Evolutionary conservation across 352 stramenopile genomes (phyloP).

Genomic region (Globisporangium takayamanum): DNA sequence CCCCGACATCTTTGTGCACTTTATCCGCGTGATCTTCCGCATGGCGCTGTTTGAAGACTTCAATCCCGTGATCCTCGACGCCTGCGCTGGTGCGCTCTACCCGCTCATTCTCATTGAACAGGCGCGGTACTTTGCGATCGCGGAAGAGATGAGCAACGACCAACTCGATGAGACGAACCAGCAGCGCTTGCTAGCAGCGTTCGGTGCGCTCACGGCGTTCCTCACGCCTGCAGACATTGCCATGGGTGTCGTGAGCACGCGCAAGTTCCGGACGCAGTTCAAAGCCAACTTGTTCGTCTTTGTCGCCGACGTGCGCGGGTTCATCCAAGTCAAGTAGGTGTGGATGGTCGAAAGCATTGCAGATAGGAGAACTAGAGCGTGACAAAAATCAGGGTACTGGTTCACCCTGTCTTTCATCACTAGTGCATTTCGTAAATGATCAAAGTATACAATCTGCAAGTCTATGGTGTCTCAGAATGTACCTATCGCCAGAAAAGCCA

Average conservation of each 20-base stretch:
- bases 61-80: conserved; percentile 65
- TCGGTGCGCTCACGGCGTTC: conserved; percentile 62
- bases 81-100: conserved; percentile 61
- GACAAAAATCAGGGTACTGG: too few relatives aligned
- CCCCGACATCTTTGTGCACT: conserved; percentile 61
- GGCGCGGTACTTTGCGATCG: conserved; percentile 58
- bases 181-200: conserved; percentile 51
- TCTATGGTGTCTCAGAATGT: too few relatives aligned
- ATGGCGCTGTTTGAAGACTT: conserved; percentile 82
- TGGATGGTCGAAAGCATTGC: too few relatives aligned
- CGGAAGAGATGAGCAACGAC: conserved; percentile 55
- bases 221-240: conserved; percentile 52
- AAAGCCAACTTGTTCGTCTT: conserved; percentile 82
- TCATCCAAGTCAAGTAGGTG: conserved; percentile 72
- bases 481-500: not conserved
- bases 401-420: too few relatives aligned
- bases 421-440: too few relatives aligned
- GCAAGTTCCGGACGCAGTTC: conserved; percentile 68
- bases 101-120: conserved; percentile 78
- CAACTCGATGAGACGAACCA: conserved; percentile 37
- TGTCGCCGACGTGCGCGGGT: conserved; percentile 72
- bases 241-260: conserved; percentile 50
- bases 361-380: not conserved
- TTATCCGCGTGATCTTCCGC: conserved; percentile 70
- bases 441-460: too few relatives aligned